Percentiles rank a stretch among this genome's conserved stretches.
Conservation (phyloP, 176 grass and related monocot species). For the Rhynchospora pubera region DNA sequence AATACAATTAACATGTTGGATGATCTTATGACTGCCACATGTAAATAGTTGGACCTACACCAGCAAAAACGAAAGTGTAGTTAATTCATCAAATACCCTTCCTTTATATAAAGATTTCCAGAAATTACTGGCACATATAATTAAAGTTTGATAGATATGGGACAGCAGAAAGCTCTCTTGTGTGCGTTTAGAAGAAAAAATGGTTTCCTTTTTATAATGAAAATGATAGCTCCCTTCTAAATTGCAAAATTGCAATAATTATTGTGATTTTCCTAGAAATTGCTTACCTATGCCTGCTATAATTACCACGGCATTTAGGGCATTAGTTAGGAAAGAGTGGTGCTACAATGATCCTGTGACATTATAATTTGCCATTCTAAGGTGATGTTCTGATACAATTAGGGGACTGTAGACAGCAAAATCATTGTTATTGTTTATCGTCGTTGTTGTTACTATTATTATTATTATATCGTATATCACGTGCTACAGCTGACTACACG, state of each 20-base stretch:
- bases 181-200: not conserved
- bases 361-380: no score
- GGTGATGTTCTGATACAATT: no score
- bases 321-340: not conserved
- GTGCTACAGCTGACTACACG: no score
- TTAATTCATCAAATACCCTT: not conserved
- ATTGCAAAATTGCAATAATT: not conserved
- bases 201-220: not conserved
- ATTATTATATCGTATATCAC: no score
- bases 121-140: not conserved
- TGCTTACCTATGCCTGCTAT: not conserved
- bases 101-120: not conserved
- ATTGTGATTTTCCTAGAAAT: not conserved
- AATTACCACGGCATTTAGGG: not conserved
- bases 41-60: not conserved
- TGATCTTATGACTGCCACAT: not conserved
- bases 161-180: not conserved
- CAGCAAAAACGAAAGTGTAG: not conserved
- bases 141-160: not conserved
- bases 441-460: no score
- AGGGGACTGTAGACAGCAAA: no score
- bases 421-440: no score
- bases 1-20: not conserved
- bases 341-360: no score
- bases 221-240: not conserved